phyloP scores from a whole-genome alignment of 495 filamentous ascomycete species.

The Zalerion maritima region DNA sequence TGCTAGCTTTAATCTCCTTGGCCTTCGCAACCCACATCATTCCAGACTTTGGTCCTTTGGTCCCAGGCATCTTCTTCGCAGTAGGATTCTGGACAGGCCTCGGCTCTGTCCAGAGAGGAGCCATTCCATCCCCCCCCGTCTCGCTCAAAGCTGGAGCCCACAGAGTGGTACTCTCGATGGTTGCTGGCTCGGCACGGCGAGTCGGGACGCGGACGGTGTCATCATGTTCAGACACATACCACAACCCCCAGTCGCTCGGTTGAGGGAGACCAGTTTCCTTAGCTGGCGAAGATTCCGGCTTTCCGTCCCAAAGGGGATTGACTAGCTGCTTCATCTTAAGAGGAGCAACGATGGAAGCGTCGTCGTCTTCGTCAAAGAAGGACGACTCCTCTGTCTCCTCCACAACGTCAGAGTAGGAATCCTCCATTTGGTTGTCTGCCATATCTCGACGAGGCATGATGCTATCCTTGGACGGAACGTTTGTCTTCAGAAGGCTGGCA shows the following conservation, averaged over 20 bases:
- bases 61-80: too few relatives aligned
- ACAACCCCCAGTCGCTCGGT: constrained; percentile 11
- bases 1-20: constrained; percentile 1
- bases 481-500: constrained; percentile 34
- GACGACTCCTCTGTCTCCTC: too few relatives aligned
- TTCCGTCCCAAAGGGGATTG: too few relatives aligned
- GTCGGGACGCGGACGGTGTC: constrained; percentile 5
- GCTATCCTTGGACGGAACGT: constrained; percentile 31
- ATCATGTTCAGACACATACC: constrained; percentile 9
- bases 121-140: too few relatives aligned
- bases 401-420: constrained; percentile 20
- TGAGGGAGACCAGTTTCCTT: constrained; percentile 17
- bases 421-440: constrained; percentile 14
- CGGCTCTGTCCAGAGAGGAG: too few relatives aligned
- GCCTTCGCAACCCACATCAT: constrained; percentile 10
- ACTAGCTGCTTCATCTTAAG: constrained; percentile 8
- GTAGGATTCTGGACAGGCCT: too few relatives aligned
- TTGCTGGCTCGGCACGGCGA: constrained; percentile 5
- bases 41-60: too few relatives aligned
- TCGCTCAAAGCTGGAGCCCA: too few relatives aligned
- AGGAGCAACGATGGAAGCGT: constrained; percentile 18
- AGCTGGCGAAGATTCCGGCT: too few relatives aligned
- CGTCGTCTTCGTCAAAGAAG: too few relatives aligned
- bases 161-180: constrained; percentile 15
- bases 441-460: constrained; percentile 17